Conservation (phyloP, 345 rosid species). For the Pistacia vera region DNA sequence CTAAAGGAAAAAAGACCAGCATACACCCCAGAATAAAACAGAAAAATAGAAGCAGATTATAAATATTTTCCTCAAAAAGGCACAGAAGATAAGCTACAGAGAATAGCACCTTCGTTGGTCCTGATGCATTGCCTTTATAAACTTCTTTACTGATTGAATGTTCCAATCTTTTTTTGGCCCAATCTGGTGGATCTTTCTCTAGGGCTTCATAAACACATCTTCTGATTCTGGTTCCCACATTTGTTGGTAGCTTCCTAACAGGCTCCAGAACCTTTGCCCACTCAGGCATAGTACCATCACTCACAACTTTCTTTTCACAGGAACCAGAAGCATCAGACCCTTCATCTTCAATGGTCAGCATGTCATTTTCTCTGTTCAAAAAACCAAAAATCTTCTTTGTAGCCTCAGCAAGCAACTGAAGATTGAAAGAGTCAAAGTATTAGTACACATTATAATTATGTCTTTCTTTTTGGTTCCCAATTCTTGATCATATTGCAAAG, state of each 20-base stretch:
- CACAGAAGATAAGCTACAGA: constrained; percentile 26
- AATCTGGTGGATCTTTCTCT: constrained; percentile 82
- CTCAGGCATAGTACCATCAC: constrained; percentile 69
- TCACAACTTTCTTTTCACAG: constrained; percentile 45
- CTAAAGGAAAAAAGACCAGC: not conserved
- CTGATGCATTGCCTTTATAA: constrained; percentile 99
- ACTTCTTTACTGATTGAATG: constrained; percentile 95
- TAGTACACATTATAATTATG: not conserved
- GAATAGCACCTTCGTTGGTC: constrained; percentile 88
- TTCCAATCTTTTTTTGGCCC: constrained; percentile 85
- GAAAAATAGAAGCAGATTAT: not conserved
- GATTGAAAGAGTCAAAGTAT: constrained; percentile 35
- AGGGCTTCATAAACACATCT: constrained; percentile 88
- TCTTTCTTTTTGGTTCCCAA: not conserved
- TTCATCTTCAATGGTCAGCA: constrained; percentile 70
- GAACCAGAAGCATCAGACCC: constrained; percentile 50
- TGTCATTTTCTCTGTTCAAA: constrained; percentile 53
- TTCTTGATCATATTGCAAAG: not conserved
- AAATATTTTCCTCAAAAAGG: not conserved
- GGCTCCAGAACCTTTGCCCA: constrained; percentile 88
- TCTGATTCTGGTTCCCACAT: constrained; percentile 97
- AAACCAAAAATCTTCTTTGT: constrained; percentile 69
- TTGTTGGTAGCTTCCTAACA: constrained; percentile 94
- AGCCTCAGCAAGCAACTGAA: constrained; percentile 99
- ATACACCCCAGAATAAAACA: not conserved